A percentile compares a stretch with the other conserved stretches of the same genome.
These are phyloP conservation scores for Emmonsiellopsis sp. DNA, from an alignment of 2,329 filamentous ascomycete species.

Conservation along the genomic window DNA sequence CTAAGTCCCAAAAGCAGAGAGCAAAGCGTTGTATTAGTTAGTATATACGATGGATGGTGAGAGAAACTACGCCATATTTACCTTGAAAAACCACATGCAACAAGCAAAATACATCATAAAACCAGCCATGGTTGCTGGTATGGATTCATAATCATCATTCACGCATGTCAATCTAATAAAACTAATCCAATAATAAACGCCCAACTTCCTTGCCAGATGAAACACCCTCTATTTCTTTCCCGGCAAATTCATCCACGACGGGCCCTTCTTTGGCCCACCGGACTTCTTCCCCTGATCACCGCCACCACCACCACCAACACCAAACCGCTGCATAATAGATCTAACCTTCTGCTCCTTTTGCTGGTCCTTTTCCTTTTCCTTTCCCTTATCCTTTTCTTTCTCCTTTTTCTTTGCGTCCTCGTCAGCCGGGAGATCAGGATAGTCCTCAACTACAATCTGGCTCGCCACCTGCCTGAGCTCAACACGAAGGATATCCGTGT, in stretches of 20 bases:
- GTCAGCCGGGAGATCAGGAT: constrained; percentile 36
- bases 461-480: constrained; percentile 55
- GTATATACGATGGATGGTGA: background rate
- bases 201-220: too few relatives aligned
- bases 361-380: constrained; percentile 9
- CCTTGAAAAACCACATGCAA: background rate
- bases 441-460: constrained; percentile 57
- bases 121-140: background rate
- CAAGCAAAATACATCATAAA: background rate
- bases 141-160: too few relatives aligned
- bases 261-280: constrained; percentile 31
- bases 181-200: background rate
- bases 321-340: constrained; percentile 31
- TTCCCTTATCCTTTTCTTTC: background rate
- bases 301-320: constrained; percentile 22
- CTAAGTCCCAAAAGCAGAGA: too few relatives aligned
- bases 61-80: too few relatives aligned
- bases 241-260: constrained; percentile 64
- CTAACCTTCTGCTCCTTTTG: constrained; percentile 18
- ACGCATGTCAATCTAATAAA: too few relatives aligned
- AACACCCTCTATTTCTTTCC: constrained; percentile 54
- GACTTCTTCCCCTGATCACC: constrained; percentile 23
- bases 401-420: constrained; percentile 9
- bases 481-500: constrained; percentile 49
- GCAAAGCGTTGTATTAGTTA: too few relatives aligned